Evolutionary conservation across 176 grass and related monocot species (phyloP), one percentile per base, ranked within the genome.

Genomic region (Melocanna baccifera): DNA sequence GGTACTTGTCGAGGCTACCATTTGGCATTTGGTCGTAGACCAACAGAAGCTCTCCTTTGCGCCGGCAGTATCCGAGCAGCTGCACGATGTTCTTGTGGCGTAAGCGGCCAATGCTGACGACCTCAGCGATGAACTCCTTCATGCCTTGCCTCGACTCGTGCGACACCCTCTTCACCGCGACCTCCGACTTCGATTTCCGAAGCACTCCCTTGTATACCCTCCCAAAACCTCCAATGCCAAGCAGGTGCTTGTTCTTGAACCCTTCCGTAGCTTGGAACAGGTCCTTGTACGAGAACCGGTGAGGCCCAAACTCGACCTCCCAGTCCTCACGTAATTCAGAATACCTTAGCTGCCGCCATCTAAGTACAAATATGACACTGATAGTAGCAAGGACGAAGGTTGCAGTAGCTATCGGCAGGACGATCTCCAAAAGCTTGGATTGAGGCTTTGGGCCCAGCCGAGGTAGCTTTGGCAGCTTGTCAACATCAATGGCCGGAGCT

Each of bases 121-220:
- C 39, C 63, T 85, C 83, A 5, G 74, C 28, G 4, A 85, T 85
- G 73, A 85, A 78, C 63, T 85, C 83, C 20, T 0, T 85, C 0
- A 78, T 68, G 18, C 83, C 83, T 7, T 85, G 73, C 18, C 46
- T 69, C 0, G 63, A 78, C 2, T 85, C 51, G 22, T 85, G 83
- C 3, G 83, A 78, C 25, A 78, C 63, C 26, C 52, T 69, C 50
- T 85, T 85, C 2, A 85, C 62, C 0, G 83, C 73, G 9, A 85
- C 73, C 39, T 59, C 83, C 0, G 12, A 58, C 8, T 69, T 77
- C 0, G 73, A 85, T 30, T 7, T 48, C 0, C 1, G 39, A 13
- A 85, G 74, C 4, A 78, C 83, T 5, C 73, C 83, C 74, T 69
- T 85, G 47, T 78, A 85, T 1, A 85, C 83, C 28, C 28, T 78